Conservation (phyloP, 805 yeast genomes). For the Ogataea minuta region DNA sequence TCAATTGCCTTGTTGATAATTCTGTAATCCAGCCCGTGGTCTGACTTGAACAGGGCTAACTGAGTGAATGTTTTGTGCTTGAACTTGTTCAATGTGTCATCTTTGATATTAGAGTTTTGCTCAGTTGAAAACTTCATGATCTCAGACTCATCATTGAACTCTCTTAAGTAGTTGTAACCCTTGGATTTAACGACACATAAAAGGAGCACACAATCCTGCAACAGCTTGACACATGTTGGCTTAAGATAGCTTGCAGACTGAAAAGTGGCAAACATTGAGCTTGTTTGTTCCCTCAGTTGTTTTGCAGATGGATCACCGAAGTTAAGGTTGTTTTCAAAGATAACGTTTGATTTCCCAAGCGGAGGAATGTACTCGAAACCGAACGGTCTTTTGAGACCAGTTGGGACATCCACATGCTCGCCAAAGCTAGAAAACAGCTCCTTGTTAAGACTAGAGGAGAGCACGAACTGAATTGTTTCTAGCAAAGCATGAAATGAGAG, state of each 20-base stretch:
- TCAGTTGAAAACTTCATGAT: constrained; percentile 21
- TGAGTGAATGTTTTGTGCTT: constrained; percentile 25
- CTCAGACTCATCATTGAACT: constrained; percentile 20
- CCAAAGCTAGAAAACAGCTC: constrained; percentile 8
- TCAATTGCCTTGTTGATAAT: constrained; percentile 26
- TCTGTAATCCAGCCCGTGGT: constrained; percentile 27
- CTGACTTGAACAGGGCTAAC: constrained; percentile 28
- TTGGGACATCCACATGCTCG: constrained; percentile 15
- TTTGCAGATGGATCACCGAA: constrained; percentile 12
- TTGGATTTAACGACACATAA: constrained; percentile 36
- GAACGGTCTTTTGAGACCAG: constrained; percentile 16
- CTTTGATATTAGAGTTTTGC: constrained; percentile 13
- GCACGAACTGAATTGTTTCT: constrained; percentile 27
- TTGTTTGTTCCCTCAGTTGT: constrained; percentile 11
- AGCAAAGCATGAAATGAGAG: constrained; percentile 36
- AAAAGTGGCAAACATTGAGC: constrained; percentile 12
- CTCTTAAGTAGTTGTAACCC: constrained; percentile 19
- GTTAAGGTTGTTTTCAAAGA: constrained; percentile 25
- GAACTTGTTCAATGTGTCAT: constrained; percentile 21
- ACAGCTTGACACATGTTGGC: constrained; percentile 11
- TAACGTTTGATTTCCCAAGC: constrained; percentile 27
- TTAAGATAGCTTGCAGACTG: constrained; percentile 10
- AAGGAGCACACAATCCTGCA: constrained; percentile 34
- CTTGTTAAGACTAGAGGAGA: constrained; percentile 21
- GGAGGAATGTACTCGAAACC: constrained; percentile 32